phyloP scores from a whole-genome alignment of 768 basidiomycete species.

The Dacryopinax primogenitus region DNA sequence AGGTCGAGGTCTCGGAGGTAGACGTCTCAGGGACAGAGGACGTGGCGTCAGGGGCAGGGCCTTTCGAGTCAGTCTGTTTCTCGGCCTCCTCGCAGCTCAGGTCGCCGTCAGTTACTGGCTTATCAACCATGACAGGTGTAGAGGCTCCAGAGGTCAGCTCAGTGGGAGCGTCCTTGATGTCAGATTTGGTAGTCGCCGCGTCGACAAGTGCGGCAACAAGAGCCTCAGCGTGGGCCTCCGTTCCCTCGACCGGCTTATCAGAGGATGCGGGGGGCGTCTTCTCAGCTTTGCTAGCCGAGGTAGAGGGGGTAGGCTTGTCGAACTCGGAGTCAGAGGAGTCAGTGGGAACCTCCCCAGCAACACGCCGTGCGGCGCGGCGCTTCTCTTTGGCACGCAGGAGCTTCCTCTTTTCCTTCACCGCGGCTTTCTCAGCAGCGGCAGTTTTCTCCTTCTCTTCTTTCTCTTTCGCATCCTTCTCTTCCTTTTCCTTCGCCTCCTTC shows the following conservation, averaged over 20 bases:
- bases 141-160: not conserved
- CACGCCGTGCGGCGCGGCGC: not conserved
- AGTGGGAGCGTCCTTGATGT: not conserved
- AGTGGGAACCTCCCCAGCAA: not conserved
- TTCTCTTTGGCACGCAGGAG: not conserved
- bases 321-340: conserved; percentile 4
- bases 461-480: not conserved
- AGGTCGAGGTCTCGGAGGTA: not conserved
- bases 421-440: not conserved
- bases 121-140: not conserved
- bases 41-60: not conserved
- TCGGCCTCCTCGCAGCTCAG: not conserved
- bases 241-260: not conserved
- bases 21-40: not conserved
- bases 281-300: not conserved
- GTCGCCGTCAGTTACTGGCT: not conserved
- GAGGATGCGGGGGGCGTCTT: not conserved
- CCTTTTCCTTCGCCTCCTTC: conserved; percentile 36
- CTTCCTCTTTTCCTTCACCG: conserved; percentile 5
- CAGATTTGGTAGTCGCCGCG: not conserved
- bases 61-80: not conserved
- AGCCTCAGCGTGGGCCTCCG: not conserved
- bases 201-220: conserved; percentile 3
- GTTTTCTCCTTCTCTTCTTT: conserved; percentile 7
- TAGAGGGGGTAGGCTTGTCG: not conserved